These are phyloP conservation scores for Alternaria alternata DNA, from an alignment of 2,329 filamentous ascomycete species.

Conservation along the genomic window DNA sequence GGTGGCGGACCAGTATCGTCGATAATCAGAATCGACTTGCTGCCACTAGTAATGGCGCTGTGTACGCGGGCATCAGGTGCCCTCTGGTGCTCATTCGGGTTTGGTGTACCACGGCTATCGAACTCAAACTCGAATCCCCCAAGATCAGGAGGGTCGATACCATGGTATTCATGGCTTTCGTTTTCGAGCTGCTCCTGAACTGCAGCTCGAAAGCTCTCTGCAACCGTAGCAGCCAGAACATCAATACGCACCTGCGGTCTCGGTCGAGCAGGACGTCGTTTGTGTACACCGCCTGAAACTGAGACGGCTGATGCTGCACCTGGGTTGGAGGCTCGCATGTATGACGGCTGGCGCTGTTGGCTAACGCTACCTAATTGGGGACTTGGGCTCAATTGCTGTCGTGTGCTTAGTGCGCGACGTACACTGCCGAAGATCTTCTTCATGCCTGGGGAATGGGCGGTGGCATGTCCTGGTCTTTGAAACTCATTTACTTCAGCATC, in stretches of 20 bases:
- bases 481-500: conserved; percentile 33
- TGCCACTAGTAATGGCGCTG: conserved; percentile 76
- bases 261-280: conserved; percentile 40
- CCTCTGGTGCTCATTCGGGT: conserved; percentile 17
- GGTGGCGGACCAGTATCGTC: conserved; percentile 70
- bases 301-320: conserved; percentile 33
- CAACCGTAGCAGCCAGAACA: conserved; percentile 77
- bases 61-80: conserved; percentile 50
- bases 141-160: conserved; percentile 30
- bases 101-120: conserved; percentile 31
- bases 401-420: conserved; percentile 78
- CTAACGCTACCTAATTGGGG: conserved; percentile 31
- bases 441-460: conserved; percentile 68
- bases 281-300: conserved; percentile 42
- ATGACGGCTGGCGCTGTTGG: conserved; percentile 34
- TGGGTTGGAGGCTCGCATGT: conserved; percentile 42
- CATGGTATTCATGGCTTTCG: conserved; percentile 37
- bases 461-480: conserved; percentile 33
- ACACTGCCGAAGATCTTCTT: conserved; percentile 87
- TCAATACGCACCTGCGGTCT: conserved; percentile 73
- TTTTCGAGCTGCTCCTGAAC: conserved; percentile 67
- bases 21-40: conserved; percentile 88
- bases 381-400: conserved; percentile 44
- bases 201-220: conserved; percentile 80
- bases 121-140: conserved; percentile 50